A percentile compares a stretch with the other conserved stretches of the same genome.
phyloP scores from a whole-genome alignment of 805 yeast species.

The Yarrowia bubula region DNA sequence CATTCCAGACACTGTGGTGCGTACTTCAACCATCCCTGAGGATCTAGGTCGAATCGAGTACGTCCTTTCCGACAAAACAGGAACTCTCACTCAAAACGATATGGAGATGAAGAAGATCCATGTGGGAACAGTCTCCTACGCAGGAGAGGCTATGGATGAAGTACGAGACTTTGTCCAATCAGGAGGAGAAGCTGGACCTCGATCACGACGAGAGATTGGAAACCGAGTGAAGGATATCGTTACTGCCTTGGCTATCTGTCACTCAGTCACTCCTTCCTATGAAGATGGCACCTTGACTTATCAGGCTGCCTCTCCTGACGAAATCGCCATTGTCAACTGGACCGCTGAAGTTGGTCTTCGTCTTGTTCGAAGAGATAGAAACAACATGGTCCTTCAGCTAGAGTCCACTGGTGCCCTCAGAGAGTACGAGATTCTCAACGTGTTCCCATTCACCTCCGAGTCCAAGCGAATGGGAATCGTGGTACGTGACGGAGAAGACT shows the following conservation, averaged over 20 bases:
- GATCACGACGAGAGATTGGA: constrained; percentile 67
- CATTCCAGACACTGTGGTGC: constrained; percentile 84
- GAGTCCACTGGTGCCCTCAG: constrained; percentile 48
- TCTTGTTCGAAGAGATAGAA: constrained; percentile 77
- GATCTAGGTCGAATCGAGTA: constrained; percentile 96
- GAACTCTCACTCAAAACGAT: constrained; percentile 95
- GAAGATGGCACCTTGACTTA: constrained; percentile 73
- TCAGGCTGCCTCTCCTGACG: constrained; percentile 99
- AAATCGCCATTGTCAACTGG: constrained; percentile 91
- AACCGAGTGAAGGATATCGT: constrained; percentile 76
- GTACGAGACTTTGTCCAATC: constrained; percentile 63
- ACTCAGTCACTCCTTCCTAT: constrained; percentile 91
- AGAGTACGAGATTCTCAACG: constrained; percentile 68
- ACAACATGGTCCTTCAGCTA: constrained; percentile 66
- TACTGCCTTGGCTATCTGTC: constrained; percentile 86
- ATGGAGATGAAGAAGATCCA: constrained; percentile 95
- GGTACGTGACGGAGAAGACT: constrained; percentile 60
- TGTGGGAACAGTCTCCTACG: constrained; percentile 87
- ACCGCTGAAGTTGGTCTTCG: constrained; percentile 84
- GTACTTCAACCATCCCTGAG: constrained; percentile 97
- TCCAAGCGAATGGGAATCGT: constrained; percentile 95
- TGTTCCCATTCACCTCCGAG: constrained; percentile 94
- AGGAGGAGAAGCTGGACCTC: constrained; percentile 32
- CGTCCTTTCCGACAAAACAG: constrained; percentile 89
- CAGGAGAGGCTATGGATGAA: constrained; percentile 88